Evolutionary conservation across 2,329 filamentous ascomycete genomes (phyloP).

Genomic region (Penicillium sp.): DNA sequence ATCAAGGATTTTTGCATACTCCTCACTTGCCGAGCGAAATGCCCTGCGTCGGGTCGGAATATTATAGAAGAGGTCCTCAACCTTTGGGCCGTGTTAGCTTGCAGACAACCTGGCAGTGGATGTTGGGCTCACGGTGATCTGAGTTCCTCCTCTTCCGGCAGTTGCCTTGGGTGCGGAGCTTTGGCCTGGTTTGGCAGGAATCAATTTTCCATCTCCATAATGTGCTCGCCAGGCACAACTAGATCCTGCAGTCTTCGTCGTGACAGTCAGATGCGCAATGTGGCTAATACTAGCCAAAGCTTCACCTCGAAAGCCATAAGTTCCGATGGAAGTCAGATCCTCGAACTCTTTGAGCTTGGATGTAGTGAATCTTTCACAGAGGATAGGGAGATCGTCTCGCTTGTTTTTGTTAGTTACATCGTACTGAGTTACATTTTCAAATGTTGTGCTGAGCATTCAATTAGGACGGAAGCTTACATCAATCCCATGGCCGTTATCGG

Average conservation of each 20-base stretch:
- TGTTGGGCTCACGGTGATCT: constrained; percentile 71
- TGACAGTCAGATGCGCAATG: constrained; percentile 92
- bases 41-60: constrained; percentile 83
- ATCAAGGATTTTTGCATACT: constrained; percentile 97
- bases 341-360: constrained; percentile 94
- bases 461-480: constrained; percentile 60
- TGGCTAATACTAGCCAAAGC: constrained; percentile 97
- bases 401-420: constrained; percentile 39
- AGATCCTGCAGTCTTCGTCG: constrained; percentile 87
- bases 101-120: not conserved
- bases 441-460: not conserved
- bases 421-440: not conserved
- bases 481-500: constrained; percentile 95
- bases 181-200: constrained; percentile 84
- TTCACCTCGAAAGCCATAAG: constrained; percentile 97
- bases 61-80: constrained; percentile 97
- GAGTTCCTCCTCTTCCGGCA: constrained; percentile 85
- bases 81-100: constrained; percentile 33
- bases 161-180: constrained; percentile 81
- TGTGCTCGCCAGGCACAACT: constrained; percentile 87
- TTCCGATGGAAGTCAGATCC: constrained; percentile 84
- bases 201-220: constrained; percentile 80
- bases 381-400: constrained; percentile 87
- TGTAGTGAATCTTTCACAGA: constrained; percentile 95
- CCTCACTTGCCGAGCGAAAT: constrained; percentile 88